Base-by-base conservation (phyloP, 2,329 filamentous ascomycete species). In the Graphiopsis chlorocephala region DNA sequence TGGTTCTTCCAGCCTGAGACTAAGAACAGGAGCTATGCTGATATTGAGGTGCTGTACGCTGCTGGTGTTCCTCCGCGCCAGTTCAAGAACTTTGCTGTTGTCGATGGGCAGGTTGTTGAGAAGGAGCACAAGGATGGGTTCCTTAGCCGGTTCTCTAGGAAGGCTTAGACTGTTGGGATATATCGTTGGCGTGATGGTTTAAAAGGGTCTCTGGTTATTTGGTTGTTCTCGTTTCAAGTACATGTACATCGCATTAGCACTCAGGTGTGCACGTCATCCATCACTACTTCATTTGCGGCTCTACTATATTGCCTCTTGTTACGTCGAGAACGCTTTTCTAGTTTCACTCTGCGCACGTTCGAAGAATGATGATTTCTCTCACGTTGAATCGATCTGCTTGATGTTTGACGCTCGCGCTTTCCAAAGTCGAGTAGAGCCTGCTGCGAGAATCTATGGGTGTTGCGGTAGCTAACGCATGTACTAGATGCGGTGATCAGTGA, bases 1-100 rank as follows among this genome's bases (percentile, higher is more conserved):
- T 78, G 72, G 31, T 75, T 75, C 68, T 72, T 77, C 64, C 76
- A 78, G 65, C 76, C 76, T 4, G 76, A 77, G 72, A 78, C 76
- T 0, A 78, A 78, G 73, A 78, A 78, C 68, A 71, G 76, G 25
- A 77, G 73, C 1, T 75, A 77, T 15, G 68, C 73, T 10, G 76
- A 78, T 4, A 76, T 77, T 23, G 76, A 78, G 23, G 67, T 66
- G 5, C 53, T 71, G 12, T 71, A 71, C 55, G 65, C 65, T 48
- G 64, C 56, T 11, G 48, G 64, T 11, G 59, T 71, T 31, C 68
- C 69, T 35, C 64, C 68, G 8, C 67, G 69, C 28, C 65, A 68
- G 48, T 71, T 71, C 65, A 69, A 67, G 63, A 61, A 66, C 38
- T 70, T 68, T 45, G 68, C 68, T 11, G 68, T 71, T 26, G 62